Evolutionary conservation across 2,329 filamentous ascomycete genomes (phyloP).

Genomic region (Metarhizium humberi): DNA sequence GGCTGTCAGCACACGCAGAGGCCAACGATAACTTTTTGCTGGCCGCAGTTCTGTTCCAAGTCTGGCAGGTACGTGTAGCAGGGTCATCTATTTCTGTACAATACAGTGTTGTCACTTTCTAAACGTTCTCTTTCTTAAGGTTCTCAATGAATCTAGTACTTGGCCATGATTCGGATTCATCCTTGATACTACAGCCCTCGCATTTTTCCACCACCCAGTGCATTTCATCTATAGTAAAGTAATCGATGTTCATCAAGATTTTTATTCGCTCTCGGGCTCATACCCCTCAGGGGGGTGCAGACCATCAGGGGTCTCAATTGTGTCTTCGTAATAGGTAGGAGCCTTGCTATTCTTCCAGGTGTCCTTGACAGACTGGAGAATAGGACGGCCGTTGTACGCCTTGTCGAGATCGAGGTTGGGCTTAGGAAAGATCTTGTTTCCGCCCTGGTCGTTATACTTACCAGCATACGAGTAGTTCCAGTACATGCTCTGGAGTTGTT

Average conservation of each 20-base stretch:
- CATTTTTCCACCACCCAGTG: neutral
- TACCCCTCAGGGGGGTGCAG: slow-evolving; percentile 32
- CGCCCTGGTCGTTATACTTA: slow-evolving; percentile 27
- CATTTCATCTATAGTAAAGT: neutral
- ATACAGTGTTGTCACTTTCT: neutral
- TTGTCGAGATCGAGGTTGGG: slow-evolving; percentile 29
- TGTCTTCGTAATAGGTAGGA: slow-evolving; percentile 33
- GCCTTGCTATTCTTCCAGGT: slow-evolving; percentile 27
- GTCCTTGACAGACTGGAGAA: slow-evolving; percentile 29
- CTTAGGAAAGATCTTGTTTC: slow-evolving; percentile 25
- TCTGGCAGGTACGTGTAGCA: too few species aligned
- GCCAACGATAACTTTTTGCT: too few species aligned
- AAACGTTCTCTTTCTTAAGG: neutral
- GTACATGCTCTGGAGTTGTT: slow-evolving; percentile 31
- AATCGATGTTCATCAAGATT: neutral
- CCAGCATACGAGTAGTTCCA: slow-evolving; percentile 48
- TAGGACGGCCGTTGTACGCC: slow-evolving; percentile 20
- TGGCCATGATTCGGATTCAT: neutral
- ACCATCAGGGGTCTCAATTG: slow-evolving; percentile 31
- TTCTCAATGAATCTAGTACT: neutral
- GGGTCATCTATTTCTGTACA: neutral
- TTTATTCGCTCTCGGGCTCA: slow-evolving; percentile 8
- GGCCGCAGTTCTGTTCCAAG: too few species aligned
- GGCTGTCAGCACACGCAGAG: too few species aligned
- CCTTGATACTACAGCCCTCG: neutral